These are phyloP conservation scores for Camellia lanceoleosa DNA, from an alignment of 148 eudicot genomes.

Conservation along the genomic window DNA sequence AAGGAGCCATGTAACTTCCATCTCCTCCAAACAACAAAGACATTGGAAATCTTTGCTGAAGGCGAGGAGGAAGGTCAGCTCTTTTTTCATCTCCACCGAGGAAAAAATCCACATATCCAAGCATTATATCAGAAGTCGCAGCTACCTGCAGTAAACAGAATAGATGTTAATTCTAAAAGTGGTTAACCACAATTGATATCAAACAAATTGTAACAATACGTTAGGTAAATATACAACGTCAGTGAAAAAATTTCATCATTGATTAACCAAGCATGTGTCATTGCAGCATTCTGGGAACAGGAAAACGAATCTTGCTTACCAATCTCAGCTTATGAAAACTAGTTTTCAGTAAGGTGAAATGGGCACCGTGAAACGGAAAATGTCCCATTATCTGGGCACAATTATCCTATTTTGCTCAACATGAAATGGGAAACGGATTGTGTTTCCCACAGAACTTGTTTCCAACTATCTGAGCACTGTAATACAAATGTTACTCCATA, in stretches of 20 bases:
- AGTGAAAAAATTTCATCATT: too few relatives aligned
- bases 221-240: neutral
- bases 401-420: neutral
- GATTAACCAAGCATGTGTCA: neutral
- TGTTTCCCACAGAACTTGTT: too few relatives aligned
- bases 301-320: neutral
- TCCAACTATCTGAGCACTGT: neutral
- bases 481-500: neutral
- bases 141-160: conserved; percentile 50
- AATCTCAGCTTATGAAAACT: neutral
- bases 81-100: conserved; percentile 99
- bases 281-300: neutral
- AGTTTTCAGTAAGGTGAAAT: neutral
- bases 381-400: too few relatives aligned
- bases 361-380: neutral
- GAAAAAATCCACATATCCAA: conserved; percentile 88
- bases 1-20: conserved; percentile 96
- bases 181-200: neutral
- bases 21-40: conserved; percentile 84
- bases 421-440: too few relatives aligned
- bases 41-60: conserved; percentile 79
- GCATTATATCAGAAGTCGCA: conserved; percentile 89
- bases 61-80: conserved; percentile 83
- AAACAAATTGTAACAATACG: neutral
- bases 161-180: neutral